Evolutionary conservation across 1,284 basidiomycete genomes (phyloP).

Genomic region (Filobasidium uniguttulatum): DNA sequence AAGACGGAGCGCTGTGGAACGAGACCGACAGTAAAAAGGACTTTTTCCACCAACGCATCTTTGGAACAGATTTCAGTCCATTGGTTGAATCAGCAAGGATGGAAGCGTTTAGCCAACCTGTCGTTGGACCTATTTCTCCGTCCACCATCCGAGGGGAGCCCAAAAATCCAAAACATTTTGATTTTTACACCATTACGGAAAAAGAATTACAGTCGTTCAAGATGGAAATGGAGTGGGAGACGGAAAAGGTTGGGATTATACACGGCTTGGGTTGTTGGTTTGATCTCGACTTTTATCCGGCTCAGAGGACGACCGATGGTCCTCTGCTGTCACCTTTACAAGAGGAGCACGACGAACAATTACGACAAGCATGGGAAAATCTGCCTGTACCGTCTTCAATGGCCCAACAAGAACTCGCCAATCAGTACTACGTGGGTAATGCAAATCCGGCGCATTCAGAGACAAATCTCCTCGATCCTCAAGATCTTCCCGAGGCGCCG

Average conservation of each 20-base stretch:
- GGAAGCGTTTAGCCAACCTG: constrained; percentile 36
- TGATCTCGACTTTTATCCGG: constrained; percentile 30
- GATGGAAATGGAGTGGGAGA: constrained; percentile 30
- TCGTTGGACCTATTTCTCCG: constrained; percentile 38
- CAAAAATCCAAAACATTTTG: constrained; percentile 29
- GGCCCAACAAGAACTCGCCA: neutral
- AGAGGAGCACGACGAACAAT: constrained; percentile 5
- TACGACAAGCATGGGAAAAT: neutral
- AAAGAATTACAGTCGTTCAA: constrained; percentile 33
- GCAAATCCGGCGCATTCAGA: too few relatives aligned
- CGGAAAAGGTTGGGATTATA: constrained; percentile 30
- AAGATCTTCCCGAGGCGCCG: constrained; percentile 27
- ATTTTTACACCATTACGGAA: constrained; percentile 33
- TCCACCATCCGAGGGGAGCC: constrained; percentile 26
- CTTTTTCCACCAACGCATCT: constrained; percentile 37
- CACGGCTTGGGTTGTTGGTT: constrained; percentile 36
- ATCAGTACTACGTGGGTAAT: neutral
- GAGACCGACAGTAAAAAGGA: constrained; percentile 40
- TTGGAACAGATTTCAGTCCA: constrained; percentile 34
- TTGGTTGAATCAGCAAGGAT: constrained; percentile 27
- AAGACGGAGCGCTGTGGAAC: constrained; percentile 39
- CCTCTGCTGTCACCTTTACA: constrained; percentile 4
- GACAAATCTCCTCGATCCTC: constrained; percentile 28
- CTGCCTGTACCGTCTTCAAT: neutral
- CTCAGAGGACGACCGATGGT: constrained; percentile 6